Percentiles rank a stretch among this genome's conserved stretches.
Conservation (phyloP, 1,139 yeast species). For the Komagataea norvegica region DNA sequence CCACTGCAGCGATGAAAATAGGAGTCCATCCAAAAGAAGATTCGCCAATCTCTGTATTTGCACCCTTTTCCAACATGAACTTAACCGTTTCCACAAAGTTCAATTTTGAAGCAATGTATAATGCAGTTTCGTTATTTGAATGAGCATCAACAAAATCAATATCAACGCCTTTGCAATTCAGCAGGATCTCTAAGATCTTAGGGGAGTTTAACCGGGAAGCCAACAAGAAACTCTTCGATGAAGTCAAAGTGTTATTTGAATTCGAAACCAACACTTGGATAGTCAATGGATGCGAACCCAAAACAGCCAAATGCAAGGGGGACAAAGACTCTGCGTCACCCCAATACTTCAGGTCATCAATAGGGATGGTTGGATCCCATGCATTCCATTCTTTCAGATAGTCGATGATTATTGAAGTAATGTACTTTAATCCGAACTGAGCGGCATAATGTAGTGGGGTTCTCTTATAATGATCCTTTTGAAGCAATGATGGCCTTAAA, state of each 20-base stretch:
- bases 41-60: constrained; percentile 75
- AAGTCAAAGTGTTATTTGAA: constrained; percentile 37
- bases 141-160: constrained; percentile 60
- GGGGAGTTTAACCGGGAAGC: constrained; percentile 70
- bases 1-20: constrained; percentile 83
- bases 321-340: constrained; percentile 80
- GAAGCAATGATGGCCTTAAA: constrained; percentile 50
- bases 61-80: constrained; percentile 52
- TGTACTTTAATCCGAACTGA: constrained; percentile 73
- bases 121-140: constrained; percentile 64
- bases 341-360: constrained; percentile 63
- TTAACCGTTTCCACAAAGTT: constrained; percentile 52
- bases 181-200: constrained; percentile 49
- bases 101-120: constrained; percentile 73
- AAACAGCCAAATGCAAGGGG: constrained; percentile 78
- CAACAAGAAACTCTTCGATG: constrained; percentile 54
- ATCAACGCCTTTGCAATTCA: constrained; percentile 56
- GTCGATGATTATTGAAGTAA: constrained; percentile 52
- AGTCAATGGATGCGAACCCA: constrained; percentile 80
- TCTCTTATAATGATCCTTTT: constrained; percentile 70
- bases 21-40: constrained; percentile 92
- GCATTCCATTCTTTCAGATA: constrained; percentile 49
- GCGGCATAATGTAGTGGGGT: constrained; percentile 91
- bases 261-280: constrained; percentile 53
- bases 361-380: constrained; percentile 42